These are phyloP conservation scores for Bauhinia variegata DNA, from an alignment of 306 rosid genomes.

Conservation along the genomic window DNA sequence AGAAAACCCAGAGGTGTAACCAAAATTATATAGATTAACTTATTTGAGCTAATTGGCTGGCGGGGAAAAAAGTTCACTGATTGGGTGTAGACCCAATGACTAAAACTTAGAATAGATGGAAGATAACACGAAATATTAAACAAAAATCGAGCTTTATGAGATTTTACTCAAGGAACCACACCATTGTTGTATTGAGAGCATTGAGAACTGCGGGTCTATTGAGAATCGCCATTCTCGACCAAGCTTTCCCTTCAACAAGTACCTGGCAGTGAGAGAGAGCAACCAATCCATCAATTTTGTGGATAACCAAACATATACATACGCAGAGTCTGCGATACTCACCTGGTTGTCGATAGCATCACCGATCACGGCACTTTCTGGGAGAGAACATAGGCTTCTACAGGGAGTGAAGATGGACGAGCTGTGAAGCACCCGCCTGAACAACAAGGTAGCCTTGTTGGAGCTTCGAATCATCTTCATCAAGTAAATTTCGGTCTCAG, in stretches of 20 bases:
- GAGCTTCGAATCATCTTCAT: slow-evolving; percentile 38
- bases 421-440: slow-evolving; percentile 32
- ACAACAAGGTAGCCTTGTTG: slow-evolving; percentile 35
- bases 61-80: not conserved
- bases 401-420: slow-evolving; percentile 21
- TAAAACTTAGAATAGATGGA: not conserved
- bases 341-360: slow-evolving; percentile 52
- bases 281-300: not conserved
- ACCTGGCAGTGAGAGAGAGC: slow-evolving; percentile 37
- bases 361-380: slow-evolving; percentile 8
- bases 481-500: not conserved
- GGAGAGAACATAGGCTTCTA: slow-evolving; percentile 47
- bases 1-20: not conserved
- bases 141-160: not conserved
- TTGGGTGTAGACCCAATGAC: not conserved
- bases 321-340: not conserved
- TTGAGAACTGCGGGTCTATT: slow-evolving; percentile 66
- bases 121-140: not conserved
- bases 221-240: slow-evolving; percentile 67
- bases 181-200: slow-evolving; percentile 55
- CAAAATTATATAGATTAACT: not conserved
- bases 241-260: slow-evolving; percentile 54
- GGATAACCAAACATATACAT: not conserved
- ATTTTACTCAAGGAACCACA: slow-evolving; percentile 7
- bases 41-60: not conserved